A percentile compares a stretch with the other conserved stretches of the same genome.
Conservation (phyloP, 352 stramenopile genomes). For the Globisporangium apiculatum region DNA sequence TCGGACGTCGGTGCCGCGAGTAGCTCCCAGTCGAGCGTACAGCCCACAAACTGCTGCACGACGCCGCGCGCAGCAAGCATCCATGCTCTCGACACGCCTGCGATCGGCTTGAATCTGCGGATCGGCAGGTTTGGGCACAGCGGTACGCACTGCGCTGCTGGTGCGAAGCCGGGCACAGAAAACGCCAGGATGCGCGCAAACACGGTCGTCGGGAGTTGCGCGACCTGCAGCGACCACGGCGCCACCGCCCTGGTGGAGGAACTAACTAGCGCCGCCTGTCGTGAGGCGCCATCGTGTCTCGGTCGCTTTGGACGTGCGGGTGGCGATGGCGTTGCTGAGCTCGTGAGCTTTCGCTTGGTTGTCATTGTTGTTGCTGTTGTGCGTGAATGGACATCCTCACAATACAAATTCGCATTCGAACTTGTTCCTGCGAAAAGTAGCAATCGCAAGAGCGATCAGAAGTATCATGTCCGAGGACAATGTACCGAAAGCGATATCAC, state of each 20-base stretch:
- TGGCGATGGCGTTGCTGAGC: neutral
- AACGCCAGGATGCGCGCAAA: slow-evolving; percentile 9
- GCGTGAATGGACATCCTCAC: no score
- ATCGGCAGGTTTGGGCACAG: slow-evolving; percentile 8
- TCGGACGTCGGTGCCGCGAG: neutral
- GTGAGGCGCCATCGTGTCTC: neutral
- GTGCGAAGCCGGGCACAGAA: slow-evolving; percentile 4
- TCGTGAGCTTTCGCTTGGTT: no score
- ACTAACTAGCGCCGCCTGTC: no score
- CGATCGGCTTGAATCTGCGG: slow-evolving; percentile 1
- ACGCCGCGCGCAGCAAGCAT: slow-evolving; percentile 1
- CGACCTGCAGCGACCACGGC: neutral
- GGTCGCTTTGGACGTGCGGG: neutral
- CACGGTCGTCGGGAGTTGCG: neutral
- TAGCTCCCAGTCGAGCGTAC: slow-evolving; percentile 2
- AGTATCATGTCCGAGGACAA: no score
- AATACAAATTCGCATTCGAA: no score
- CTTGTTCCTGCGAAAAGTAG: no score
- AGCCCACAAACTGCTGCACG: neutral
- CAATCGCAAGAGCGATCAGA: no score
- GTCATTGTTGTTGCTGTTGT: no score
- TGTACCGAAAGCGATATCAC: no score
- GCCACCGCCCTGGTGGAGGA: no score
- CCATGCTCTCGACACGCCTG: slow-evolving; percentile 3
- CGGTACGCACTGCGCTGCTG: neutral